Base-by-base conservation (phyloP, 768 basidiomycete species). In the Psilocybe azurescens region DNA sequence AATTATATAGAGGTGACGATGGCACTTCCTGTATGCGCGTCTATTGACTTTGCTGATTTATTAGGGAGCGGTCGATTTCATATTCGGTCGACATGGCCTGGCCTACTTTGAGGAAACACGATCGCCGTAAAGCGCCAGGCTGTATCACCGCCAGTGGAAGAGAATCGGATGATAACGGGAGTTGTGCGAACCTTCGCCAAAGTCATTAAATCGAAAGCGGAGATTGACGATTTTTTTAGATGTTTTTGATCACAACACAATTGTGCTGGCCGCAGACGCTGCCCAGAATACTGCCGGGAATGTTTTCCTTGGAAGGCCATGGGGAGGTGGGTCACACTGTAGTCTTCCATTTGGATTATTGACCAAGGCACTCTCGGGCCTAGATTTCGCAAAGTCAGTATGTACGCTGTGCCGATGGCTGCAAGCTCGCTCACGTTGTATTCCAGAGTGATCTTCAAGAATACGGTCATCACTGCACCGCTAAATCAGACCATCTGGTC, bases 81-180 rank as follows among this genome's bases (percentile, higher is more conserved):
- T 83, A 49, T 83, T 83, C 54, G 81, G 81, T 7, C 77, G 75
- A 30, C 46, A 58, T 16, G 79, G 78, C n/a, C 68, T 69, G 30
- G 80, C 80, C 1, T 83, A 78, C 70, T 83, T 84, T 56, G 79
- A 11, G 76, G 78, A 2, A 83, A 82, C 61, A 82, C 81, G 0
- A 81, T 84, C 18, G 80, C 75, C 0, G 72, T 77, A 2, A 75
- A 20, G 80, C 73, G 24, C 67, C 74, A 29, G 83, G 83, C 1
- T 81, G 69, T 53, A 72, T 84, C 47, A 84, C 83, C 8, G 83
- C 83, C 2, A 80, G 74, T 51, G 83, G 83, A 3, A 75, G 83
- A 33, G 62, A 74, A 48, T 72, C 78, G 0, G 70, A 77, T 36
- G 80, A 83, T 63, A 64, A 65, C 18, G 77, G 74, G 30, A 80